These are phyloP conservation scores for Cokeromyces recurvatus DNA, from an alignment of 371 early-diverging fungal species.

Conservation along the genomic window DNA sequence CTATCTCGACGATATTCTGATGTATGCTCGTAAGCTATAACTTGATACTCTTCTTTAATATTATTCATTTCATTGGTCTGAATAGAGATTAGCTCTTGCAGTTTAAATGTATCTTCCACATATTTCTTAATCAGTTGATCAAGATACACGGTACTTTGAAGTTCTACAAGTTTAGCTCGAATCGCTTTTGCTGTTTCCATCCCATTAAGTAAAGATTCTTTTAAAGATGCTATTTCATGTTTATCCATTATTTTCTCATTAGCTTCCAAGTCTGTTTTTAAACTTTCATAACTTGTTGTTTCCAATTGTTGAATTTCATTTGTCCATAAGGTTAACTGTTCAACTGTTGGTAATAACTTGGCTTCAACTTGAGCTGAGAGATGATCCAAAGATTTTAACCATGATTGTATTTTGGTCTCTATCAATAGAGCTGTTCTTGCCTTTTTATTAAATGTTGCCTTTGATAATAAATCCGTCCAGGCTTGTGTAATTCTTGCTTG, in stretches of 20 bases:
- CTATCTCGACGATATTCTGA: slow-evolving; percentile 1
- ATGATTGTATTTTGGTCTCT: slow-evolving; percentile 5
- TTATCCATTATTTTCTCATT: neutral
- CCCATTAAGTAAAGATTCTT: neutral
- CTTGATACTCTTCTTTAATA: slow-evolving; percentile 2
- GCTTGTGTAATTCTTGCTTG: slow-evolving; percentile 12
- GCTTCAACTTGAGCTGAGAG: too few relatives aligned
- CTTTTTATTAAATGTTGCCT: slow-evolving; percentile 3
- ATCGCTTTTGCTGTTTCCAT: neutral
- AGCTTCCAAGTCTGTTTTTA: slow-evolving; percentile 8
- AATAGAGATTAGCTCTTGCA: slow-evolving; percentile 3
- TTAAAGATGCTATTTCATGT: neutral
- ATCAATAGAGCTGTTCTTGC: slow-evolving; percentile 7
- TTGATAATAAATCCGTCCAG: slow-evolving; percentile 8
- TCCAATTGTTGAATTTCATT: slow-evolving; percentile 1
- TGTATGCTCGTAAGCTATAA: neutral
- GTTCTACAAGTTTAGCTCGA: neutral
- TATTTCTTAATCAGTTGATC: slow-evolving; percentile 16
- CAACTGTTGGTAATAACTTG: too few relatives aligned
- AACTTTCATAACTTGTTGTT: slow-evolving; percentile 1
- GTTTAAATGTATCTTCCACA: slow-evolving; percentile 2
- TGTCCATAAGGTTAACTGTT: too few relatives aligned
- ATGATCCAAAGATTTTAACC: slow-evolving; percentile 1
- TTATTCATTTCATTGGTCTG: neutral
- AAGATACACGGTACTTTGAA: slow-evolving; percentile 10